Conservation (phyloP, 139 green algal species). For the Chlamydomonas eustigma region DNA sequence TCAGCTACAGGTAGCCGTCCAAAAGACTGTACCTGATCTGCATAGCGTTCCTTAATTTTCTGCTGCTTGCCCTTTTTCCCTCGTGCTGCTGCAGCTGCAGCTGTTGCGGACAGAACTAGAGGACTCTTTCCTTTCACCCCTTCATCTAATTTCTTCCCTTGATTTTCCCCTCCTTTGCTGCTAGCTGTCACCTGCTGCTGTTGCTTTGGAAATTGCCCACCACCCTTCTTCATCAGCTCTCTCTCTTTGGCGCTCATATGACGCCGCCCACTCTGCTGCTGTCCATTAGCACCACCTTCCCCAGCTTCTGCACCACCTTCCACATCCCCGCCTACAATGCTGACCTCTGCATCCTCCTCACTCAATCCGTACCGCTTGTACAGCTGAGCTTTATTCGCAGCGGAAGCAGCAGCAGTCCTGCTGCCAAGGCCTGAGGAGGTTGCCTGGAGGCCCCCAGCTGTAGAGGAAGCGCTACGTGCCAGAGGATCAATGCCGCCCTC, state of each 20-base stretch:
- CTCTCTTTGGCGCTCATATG: slow-evolving; percentile 71
- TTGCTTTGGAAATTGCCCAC: not conserved
- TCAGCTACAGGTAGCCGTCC: too few relatives aligned
- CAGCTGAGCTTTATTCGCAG: not conserved
- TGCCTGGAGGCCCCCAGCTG: too few relatives aligned
- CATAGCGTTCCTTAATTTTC: slow-evolving; percentile 74
- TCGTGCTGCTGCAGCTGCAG: slow-evolving; percentile 33
- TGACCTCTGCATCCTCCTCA: not conserved
- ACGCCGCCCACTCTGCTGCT: slow-evolving; percentile 23
- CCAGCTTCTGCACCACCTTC: not conserved
- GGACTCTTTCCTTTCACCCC: slow-evolving; percentile 3
- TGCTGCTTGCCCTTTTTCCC: slow-evolving; percentile 82
- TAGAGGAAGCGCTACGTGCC: not conserved
- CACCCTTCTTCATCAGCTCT: slow-evolving; percentile 47
- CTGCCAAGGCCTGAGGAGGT: too few relatives aligned
- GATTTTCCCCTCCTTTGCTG: slow-evolving; percentile 6
- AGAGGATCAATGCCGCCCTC: slow-evolving; percentile 20
- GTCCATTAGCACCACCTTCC: slow-evolving; percentile 8
- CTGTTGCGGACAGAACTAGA: slow-evolving; percentile 16
- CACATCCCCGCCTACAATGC: not conserved
- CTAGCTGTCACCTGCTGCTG: slow-evolving; percentile 7
- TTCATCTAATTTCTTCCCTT: slow-evolving; percentile 4
- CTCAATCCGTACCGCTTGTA: slow-evolving; percentile 40
- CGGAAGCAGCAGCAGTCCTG: not conserved
- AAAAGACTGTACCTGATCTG: slow-evolving; percentile 49